Base-by-base conservation (phyloP, 306 rosid genomes). In the Prunus dulcis region DNA sequence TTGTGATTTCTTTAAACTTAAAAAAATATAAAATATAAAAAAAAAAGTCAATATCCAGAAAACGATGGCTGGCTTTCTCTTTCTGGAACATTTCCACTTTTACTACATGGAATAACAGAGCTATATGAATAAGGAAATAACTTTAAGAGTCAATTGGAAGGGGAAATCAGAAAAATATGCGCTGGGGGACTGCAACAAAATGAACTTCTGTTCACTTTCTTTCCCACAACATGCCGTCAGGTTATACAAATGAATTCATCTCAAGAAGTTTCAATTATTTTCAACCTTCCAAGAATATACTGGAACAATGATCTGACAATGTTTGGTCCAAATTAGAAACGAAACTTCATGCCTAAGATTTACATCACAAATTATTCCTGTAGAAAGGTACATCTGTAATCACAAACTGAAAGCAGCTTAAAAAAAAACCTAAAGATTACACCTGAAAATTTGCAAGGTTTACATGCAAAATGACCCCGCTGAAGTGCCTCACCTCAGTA, bases 401-500 rank as follows among this genome's bases (percentile, higher is more conserved):
- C 76, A 63, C 50, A 64, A 49, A 74, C 60, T 65, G 64, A 79
- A 82, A 73, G 73, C 72, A 64, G 75, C 81, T 34, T 34, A 51
- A 65, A 74, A 73, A 69, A n/a, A 64, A 52, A 73, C 23, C 82
- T 56, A 70, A 1, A 53, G 38, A 73, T 70, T 76, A 79, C 68
- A 75, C 71, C 86, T 68, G 72, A 46, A 74, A 74, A 49, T 62
- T 20, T 28, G 71, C n/a, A 55, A 74, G 76, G 75, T 81, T 71
- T 61, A 80, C 74, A 77, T 80, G 67, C 64, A 72, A 64, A 68
- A 58, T 77, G 80, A 61, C 81, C 75, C 71, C 77, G 78, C 82
- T 53, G 74, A 73, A 75, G 81, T 49, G 71, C 73, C n/a, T 66
- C 73, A 75, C 82, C 85, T 92, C 86, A 96, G 74, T 96, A 93